Evolutionary conservation across 2,329 filamentous ascomycete species (phyloP).

Genomic region (Fusarium sp.): DNA sequence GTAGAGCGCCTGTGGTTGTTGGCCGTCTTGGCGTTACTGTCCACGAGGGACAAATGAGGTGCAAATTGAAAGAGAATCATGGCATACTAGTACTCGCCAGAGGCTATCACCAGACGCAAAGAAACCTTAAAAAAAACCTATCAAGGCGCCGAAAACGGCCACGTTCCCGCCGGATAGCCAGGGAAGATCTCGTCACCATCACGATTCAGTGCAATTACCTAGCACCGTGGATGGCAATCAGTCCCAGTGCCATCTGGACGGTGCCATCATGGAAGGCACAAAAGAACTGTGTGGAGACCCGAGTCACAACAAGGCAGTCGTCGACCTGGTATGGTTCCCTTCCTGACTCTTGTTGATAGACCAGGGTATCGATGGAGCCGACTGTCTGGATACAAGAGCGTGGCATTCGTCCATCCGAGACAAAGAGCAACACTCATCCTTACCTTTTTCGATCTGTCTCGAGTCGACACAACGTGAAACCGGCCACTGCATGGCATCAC

Average conservation of each 20-base stretch:
- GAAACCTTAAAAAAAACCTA: slow-evolving; percentile 24
- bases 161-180: slow-evolving; percentile 33
- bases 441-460: slow-evolving; percentile 29
- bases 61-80: slow-evolving; percentile 13
- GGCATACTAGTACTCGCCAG: slow-evolving; percentile 36
- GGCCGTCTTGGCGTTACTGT: background rate
- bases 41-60: slow-evolving; percentile 24
- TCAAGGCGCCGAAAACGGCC: slow-evolving; percentile 34
- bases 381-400: slow-evolving; percentile 31
- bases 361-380: slow-evolving; percentile 12
- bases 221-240: slow-evolving; percentile 14
- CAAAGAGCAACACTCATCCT: slow-evolving; percentile 31
- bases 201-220: slow-evolving; percentile 4
- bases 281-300: slow-evolving; percentile 31
- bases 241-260: slow-evolving; percentile 15
- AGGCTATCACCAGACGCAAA: slow-evolving; percentile 5
- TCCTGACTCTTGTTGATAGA: slow-evolving; percentile 27
- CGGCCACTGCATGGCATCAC: background rate
- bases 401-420: slow-evolving; percentile 33
- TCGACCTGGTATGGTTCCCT: slow-evolving; percentile 25
- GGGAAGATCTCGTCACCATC: slow-evolving; percentile 30
- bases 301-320: background rate
- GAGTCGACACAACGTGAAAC: slow-evolving; percentile 37
- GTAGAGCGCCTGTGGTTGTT: slow-evolving; percentile 11
- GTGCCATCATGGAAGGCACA: slow-evolving; percentile 35